Evolutionary conservation across 225 moss, liverwort and hornwort species (phyloP), one percentile per base, ranked within the genome.

Genomic region (Thuidium tamariscinum): DNA sequence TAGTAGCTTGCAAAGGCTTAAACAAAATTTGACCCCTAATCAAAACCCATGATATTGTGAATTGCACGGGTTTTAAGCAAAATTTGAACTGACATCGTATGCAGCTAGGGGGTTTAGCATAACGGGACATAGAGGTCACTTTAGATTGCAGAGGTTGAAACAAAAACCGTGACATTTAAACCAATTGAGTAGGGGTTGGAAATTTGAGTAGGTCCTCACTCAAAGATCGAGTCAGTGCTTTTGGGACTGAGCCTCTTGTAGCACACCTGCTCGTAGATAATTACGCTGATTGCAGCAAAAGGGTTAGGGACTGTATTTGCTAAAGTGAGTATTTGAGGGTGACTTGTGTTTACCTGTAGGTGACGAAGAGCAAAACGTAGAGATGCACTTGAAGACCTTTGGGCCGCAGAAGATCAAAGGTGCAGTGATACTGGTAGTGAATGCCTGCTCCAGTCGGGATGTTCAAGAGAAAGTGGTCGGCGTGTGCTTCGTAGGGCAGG

Each of bases 401-500:
- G 93, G 93, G 80, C 17, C 60, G 42, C 93, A 93, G 60, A 88
- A 87, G 71, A 83, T 29, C 32, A 89, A 88, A 87, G 89, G 85
- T 17, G 88, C 88, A 42, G 91, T 93, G 49, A 93, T 93, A 39
- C 64, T 93, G 46, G 29, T 93, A 29, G 93, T 93, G 55, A 93
- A 93, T 71, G 93, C 93, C 51, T 93, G 93, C 55, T 90, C 91
- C 9, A 93, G 93, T 87, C 89, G 93, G 59, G 90, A 93, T 52
- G 90, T 93, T 19, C 91, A 86, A 83, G 93, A 93, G 83, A 91
- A 85, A 83, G 93, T 93, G 52, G 91, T 93, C 11, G 93, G 93
- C 29, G 93, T 93, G 82, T 93, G 93, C 86, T 93, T 93, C 54
- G 93, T 93, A 48, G 93, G 93, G 39, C 93, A 93, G 85, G 93